Evolutionary conservation across 805 yeast genomes (phyloP).

Genomic region (Wickerhamomyces subpelliculosus): DNA sequence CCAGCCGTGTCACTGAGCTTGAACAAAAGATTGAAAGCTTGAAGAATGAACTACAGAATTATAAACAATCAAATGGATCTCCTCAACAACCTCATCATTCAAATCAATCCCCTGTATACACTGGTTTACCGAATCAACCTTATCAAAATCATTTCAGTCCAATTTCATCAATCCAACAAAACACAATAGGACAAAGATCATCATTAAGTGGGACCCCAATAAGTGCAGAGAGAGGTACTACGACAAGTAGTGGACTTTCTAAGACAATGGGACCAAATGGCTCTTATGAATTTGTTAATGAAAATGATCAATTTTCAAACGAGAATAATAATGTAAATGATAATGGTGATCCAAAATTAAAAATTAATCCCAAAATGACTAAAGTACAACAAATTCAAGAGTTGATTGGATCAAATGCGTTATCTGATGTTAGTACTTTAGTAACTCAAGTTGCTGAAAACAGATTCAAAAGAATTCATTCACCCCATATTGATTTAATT

Average conservation of each 20-base stretch:
- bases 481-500: slow-evolving; percentile 39
- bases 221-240: not conserved
- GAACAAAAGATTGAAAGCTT: not conserved
- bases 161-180: not conserved
- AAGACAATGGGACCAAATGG: not conserved
- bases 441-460: slow-evolving; percentile 39
- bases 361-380: too few species aligned
- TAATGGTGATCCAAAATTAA: too few species aligned
- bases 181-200: not conserved
- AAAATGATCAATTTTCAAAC: not conserved
- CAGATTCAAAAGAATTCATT: slow-evolving; percentile 14
- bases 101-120: too few species aligned
- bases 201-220: not conserved
- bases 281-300: not conserved
- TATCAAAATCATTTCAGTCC: not conserved
- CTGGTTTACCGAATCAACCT: too few species aligned
- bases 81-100: too few species aligned
- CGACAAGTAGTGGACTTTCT: too few species aligned
- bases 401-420: slow-evolving; percentile 32
- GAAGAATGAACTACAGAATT: not conserved
- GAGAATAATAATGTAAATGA: slow-evolving; percentile 4
- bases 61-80: not conserved
- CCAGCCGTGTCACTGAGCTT: not conserved
- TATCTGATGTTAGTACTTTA: slow-evolving; percentile 38
- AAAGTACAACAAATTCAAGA: slow-evolving; percentile 31